Conservation (phyloP, 805 yeast genomes). For the Metschnikowia amazonensis region DNA sequence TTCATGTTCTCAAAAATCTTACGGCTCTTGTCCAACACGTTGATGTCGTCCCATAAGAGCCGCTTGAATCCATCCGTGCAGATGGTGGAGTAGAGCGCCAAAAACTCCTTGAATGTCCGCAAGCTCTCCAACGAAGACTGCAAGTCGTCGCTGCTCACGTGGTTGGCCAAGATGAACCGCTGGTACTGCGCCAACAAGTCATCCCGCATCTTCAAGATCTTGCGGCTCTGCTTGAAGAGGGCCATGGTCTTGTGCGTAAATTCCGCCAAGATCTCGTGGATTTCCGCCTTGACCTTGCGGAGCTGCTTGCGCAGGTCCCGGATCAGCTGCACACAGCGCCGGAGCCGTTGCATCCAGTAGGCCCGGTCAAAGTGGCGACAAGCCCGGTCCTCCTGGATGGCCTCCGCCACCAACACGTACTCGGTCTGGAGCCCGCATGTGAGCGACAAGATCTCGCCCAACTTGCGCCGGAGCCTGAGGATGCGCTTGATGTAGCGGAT, state of each 20-base stretch:
- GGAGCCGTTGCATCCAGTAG: not conserved
- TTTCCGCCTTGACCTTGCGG: not conserved
- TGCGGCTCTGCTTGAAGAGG: conserved; percentile 1
- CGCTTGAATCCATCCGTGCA: conserved; percentile 6
- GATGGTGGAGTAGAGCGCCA: conserved; percentile 5
- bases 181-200: conserved; percentile 3
- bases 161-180: conserved; percentile 3
- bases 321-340: not conserved
- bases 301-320: not conserved
- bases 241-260: not conserved
- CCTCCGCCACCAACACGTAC: conserved; percentile 1
- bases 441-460: conserved; percentile 6
- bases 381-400: not conserved
- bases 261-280: not conserved
- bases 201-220: conserved; percentile 1
- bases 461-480: conserved; percentile 1
- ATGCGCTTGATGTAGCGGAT: conserved; percentile 3
- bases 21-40: conserved; percentile 4
- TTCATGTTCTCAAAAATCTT: conserved; percentile 1
- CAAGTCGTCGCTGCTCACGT: conserved; percentile 2
- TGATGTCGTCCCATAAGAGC: conserved; percentile 5
- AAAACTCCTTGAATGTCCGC: conserved; percentile 3
- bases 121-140: conserved; percentile 3
- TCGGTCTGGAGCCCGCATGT: conserved; percentile 8
- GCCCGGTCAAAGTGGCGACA: not conserved